phyloP scores from a whole-genome alignment of 495 filamentous ascomycete genomes.

The Chaetomium tenue region DNA sequence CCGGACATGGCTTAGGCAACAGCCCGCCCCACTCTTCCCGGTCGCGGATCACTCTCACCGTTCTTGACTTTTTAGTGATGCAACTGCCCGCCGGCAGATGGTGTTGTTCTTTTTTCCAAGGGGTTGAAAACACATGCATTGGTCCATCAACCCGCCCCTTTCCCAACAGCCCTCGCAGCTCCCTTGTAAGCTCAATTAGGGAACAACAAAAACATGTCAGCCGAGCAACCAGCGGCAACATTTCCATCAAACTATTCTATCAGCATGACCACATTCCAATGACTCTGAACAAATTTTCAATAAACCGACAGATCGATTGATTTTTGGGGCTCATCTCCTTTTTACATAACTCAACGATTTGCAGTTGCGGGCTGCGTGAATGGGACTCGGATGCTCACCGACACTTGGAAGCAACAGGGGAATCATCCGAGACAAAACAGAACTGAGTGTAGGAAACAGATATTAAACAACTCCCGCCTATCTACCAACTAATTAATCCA shows the following conservation, averaged over 20 bases:
- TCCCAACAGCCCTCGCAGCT: neutral
- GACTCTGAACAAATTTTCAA: no score
- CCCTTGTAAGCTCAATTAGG: neutral
- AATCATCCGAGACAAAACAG: neutral
- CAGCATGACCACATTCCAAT: neutral
- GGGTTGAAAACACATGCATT: neutral
- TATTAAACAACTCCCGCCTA: no score
- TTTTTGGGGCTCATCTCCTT: no score
- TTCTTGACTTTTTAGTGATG: neutral
- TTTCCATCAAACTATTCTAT: neutral
- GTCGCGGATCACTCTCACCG: neutral
- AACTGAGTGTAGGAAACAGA: no score
- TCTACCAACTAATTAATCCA: no score
- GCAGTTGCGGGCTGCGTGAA: no score
- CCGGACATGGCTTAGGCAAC: conserved; percentile 14
- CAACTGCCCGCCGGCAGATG: neutral
- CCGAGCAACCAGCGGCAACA: neutral
- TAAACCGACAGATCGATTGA: no score
- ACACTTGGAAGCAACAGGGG: neutral
- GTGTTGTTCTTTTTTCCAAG: neutral
- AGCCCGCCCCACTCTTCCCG: conserved; percentile 2
- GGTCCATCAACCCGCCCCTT: neutral
- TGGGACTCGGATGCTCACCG: neutral
- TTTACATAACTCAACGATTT: no score
- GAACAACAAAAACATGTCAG: conserved; percentile 8